These are phyloP conservation scores for Capsicum rhomboideum DNA, from an alignment of 257 asterid species.

Conservation along the genomic window DNA sequence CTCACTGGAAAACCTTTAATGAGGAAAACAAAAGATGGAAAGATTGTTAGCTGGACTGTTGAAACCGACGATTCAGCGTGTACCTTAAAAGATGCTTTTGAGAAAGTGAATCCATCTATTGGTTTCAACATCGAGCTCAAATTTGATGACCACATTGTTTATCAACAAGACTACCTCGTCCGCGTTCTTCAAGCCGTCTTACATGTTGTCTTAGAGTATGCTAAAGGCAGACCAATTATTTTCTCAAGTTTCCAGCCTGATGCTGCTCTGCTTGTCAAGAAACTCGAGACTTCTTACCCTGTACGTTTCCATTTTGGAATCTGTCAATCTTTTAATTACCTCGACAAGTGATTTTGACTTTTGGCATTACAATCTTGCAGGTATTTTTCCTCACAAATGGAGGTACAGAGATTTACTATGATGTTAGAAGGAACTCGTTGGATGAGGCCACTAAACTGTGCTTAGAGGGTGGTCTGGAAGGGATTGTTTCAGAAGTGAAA, in stretches of 20 bases:
- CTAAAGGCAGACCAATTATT: slow-evolving; percentile 56
- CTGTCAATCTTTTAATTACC: background rate
- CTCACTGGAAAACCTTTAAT: slow-evolving; percentile 43
- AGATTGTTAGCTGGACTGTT: slow-evolving; percentile 58
- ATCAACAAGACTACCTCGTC: slow-evolving; percentile 42
- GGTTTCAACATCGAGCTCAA: slow-evolving; percentile 93
- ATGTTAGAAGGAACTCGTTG: slow-evolving; percentile 67
- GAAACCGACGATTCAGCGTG: slow-evolving; percentile 67
- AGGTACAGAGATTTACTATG: slow-evolving; percentile 62
- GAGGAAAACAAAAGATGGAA: slow-evolving; percentile 81
- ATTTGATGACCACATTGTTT: slow-evolving; percentile 61
- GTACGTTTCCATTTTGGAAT: slow-evolving; percentile 23
- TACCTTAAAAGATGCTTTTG: slow-evolving; percentile 75
- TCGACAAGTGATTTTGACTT: background rate
- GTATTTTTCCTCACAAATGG: slow-evolving; percentile 87
- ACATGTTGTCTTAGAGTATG: slow-evolving; percentile 48
- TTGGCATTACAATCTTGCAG: slow-evolving; percentile 16
- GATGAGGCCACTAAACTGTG: slow-evolving; percentile 80
- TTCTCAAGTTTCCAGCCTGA: slow-evolving; percentile 91
- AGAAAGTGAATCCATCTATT: slow-evolving; percentile 51
- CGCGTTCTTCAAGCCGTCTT: slow-evolving; percentile 38
- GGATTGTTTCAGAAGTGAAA: slow-evolving; percentile 81
- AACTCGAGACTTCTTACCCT: slow-evolving; percentile 63
- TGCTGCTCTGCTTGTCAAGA: slow-evolving; percentile 54
- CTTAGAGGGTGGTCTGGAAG: slow-evolving; percentile 77